These are phyloP conservation scores for Suillus fuscotomentosus DNA, from an alignment of 768 basidiomycete species.

Conservation along the genomic window DNA sequence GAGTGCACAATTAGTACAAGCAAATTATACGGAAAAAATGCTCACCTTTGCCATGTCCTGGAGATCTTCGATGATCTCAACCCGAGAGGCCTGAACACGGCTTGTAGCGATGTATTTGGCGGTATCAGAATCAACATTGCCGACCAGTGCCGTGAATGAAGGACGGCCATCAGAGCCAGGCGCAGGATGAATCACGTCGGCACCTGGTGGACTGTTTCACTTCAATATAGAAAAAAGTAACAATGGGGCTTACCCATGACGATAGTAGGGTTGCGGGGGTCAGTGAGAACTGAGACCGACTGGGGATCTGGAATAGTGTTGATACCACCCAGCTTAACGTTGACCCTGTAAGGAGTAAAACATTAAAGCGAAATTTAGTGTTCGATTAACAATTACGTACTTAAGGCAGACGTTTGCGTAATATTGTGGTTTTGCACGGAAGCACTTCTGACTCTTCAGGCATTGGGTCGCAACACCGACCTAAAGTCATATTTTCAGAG, in stretches of 20 bases:
- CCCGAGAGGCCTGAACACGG: conserved; percentile 63
- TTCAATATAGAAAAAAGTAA: not conserved
- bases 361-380: not conserved
- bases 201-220: conserved; percentile 43
- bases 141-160: conserved; percentile 80
- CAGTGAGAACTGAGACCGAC: conserved; percentile 63
- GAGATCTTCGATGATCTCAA: conserved; percentile 77
- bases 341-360: conserved; percentile 48
- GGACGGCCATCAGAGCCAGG: conserved; percentile 78
- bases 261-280: conserved; percentile 72
- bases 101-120: conserved; percentile 69
- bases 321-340: conserved; percentile 83
- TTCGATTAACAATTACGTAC: conserved; percentile 40
- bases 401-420: conserved; percentile 81
- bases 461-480: conserved; percentile 81
- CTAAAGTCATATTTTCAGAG: conserved; percentile 27
- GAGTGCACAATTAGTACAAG: conserved; percentile 11
- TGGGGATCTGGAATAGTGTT: conserved; percentile 73
- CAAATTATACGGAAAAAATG: not conserved
- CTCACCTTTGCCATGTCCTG: conserved; percentile 60
- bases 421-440: conserved; percentile 69
- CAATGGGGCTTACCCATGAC: conserved; percentile 59
- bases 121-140: conserved; percentile 71
- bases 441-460: conserved; percentile 65
- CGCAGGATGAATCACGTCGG: conserved; percentile 82